Percentiles rank a stretch among this genome's conserved stretches.
These are phyloP conservation scores for Pseudozyma sp. DNA, from an alignment of 1,284 basidiomycete genomes.

Conservation along the genomic window DNA sequence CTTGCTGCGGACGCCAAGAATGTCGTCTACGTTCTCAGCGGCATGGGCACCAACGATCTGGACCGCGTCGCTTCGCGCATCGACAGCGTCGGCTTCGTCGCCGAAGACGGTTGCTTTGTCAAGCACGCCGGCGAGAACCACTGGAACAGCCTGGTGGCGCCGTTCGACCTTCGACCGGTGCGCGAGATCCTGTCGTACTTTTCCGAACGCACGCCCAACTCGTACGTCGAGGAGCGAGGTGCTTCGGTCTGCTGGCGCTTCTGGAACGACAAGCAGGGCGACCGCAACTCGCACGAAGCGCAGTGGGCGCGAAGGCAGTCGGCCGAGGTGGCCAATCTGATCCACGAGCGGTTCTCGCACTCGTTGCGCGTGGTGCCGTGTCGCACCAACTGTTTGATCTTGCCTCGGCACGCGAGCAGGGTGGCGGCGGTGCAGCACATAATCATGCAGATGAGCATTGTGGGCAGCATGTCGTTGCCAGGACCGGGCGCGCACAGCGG, in stretches of 20 bases:
- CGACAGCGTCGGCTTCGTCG: constrained; percentile 81
- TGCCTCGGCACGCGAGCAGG: constrained; percentile 84
- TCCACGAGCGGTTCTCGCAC: constrained; percentile 72
- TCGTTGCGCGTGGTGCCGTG: constrained; percentile 64
- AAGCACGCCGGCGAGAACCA: constrained; percentile 72
- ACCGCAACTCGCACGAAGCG: constrained; percentile 73
- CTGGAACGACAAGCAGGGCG: constrained; percentile 73
- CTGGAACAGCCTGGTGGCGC: constrained; percentile 84
- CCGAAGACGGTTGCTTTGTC: constrained; percentile 88
- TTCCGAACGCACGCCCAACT: constrained; percentile 85
- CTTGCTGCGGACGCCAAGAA: constrained; percentile 77
- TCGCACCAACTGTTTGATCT: constrained; percentile 74
- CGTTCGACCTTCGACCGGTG: constrained; percentile 80
- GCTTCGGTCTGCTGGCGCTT: constrained; percentile 86
- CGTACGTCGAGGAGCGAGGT: constrained; percentile 85
- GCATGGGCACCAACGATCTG: constrained; percentile 76
- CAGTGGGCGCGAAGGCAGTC: constrained; percentile 86
- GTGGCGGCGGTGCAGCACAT: constrained; percentile 76
- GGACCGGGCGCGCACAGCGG: constrained; percentile 10
- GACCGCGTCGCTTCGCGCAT: constrained; percentile 74
- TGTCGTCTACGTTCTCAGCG: constrained; percentile 85
- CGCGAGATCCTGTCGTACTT: constrained; percentile 81
- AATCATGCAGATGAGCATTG: constrained; percentile 56
- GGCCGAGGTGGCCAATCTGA: constrained; percentile 88
- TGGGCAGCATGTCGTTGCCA: constrained; percentile 21